Evolutionary conservation across 2,329 filamentous ascomycete genomes (phyloP).

Genomic region (Pseudopyricularia javanii): DNA sequence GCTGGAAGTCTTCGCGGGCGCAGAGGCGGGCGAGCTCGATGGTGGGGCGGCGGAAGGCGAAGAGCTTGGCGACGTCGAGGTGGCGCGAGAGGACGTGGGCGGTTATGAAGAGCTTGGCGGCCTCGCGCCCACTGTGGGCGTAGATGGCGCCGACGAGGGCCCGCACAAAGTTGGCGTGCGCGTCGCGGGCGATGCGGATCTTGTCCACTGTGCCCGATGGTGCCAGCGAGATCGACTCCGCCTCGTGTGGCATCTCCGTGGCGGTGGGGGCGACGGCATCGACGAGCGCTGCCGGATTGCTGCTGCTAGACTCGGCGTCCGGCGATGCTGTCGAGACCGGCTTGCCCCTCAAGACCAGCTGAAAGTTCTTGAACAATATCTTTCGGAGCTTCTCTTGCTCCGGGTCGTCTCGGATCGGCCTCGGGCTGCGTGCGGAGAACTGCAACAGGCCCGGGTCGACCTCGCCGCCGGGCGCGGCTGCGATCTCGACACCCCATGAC

Average conservation of each 20-base stretch:
- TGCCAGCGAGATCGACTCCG: not conserved
- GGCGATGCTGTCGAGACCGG: slow-evolving; percentile 29
- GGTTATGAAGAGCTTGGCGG: slow-evolving; percentile 72
- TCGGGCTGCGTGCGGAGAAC: slow-evolving; percentile 42
- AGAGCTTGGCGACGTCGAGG: slow-evolving; percentile 64
- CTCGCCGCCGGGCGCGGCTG: slow-evolving; percentile 77
- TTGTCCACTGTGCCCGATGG: slow-evolving; percentile 7
- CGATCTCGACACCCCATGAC: slow-evolving; percentile 86
- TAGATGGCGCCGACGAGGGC: slow-evolving; percentile 79
- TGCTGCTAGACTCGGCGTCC: not conserved
- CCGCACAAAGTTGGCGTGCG: slow-evolving; percentile 59
- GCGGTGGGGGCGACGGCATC: slow-evolving; percentile 4
- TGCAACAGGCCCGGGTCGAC: slow-evolving; percentile 88
- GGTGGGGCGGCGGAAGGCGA: slow-evolving; percentile 74
- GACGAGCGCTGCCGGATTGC: not conserved
- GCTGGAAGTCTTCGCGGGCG: slow-evolving; percentile 76
- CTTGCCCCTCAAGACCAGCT: not conserved
- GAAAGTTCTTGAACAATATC: not conserved
- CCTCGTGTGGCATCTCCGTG: not conserved
- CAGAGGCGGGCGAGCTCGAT: slow-evolving; percentile 76
- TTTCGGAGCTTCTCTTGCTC: not conserved
- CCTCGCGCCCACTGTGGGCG: slow-evolving; percentile 65
- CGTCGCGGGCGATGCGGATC: slow-evolving; percentile 15
- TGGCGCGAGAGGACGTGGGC: slow-evolving; percentile 73
- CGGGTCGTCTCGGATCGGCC: not conserved